Evolutionary conservation across 2,329 filamentous ascomycete genomes (phyloP), one percentile per base, ranked within the genome.

Genomic region (Ophiostoma sp.): DNA sequence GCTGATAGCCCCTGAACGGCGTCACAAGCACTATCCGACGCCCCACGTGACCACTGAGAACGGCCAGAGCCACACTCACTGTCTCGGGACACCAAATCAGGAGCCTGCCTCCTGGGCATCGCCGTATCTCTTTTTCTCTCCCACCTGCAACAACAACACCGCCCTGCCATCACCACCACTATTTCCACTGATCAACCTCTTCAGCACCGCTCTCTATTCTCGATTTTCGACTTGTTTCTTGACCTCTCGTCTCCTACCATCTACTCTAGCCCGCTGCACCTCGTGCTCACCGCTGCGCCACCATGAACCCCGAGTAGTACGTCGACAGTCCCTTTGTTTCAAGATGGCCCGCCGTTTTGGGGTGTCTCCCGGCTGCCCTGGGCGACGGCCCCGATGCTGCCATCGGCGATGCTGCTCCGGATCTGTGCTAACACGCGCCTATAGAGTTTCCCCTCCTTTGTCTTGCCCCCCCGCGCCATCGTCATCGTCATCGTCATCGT

Each of bases 291-390:
- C 73, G 71, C 71, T 48, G 74, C 72, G 78, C 79, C 85, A 92
- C 77, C 79, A 95, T 95, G 92, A 95, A 95, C 86, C 92, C 92
- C 80, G 92, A 95, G 92, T 95, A 87, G 92, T 95, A 89, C 72
- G 76, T 74, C 70, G 74, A 68, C n/a, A 67, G 44, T 73, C 73
- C 74, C 71, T 68, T 69, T 72, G 41, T 67, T 54, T 67, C 27
- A 48, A 52, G 36, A 52, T 13, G 64, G 64, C 33, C 31, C 17
- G 33, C 17, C 31, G 60, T 64, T 35, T 64, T 36, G 60, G 33
- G 31, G 6, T 64, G 60, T 33, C 60, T 64, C 15, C 7, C 33
- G 33, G 60, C 17, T 33, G 57, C 15, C 23, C 62, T 65, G 33
- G 62, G 41, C 13, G 35, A 41, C 62, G 33, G 62, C 62, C 35